Evolutionary conservation across 129 eudicot species (phyloP).

Genomic region (Saposhnikovia divaricata): DNA sequence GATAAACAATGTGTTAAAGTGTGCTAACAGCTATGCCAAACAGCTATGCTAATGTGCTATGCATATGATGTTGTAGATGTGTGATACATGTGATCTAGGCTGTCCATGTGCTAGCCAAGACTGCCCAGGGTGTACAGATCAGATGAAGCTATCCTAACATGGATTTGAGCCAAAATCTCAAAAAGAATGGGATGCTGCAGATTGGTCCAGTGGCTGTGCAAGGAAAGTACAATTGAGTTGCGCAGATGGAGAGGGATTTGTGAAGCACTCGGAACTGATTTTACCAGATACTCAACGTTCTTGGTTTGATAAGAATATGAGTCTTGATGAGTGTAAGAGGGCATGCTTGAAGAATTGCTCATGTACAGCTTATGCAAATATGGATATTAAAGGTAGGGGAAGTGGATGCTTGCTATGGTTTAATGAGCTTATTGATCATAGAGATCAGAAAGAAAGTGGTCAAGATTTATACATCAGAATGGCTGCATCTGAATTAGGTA

Average conservation of each 20-base stretch:
- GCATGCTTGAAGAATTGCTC: constrained; percentile 42
- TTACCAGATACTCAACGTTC: constrained; percentile 32
- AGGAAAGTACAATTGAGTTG: constrained; percentile 26
- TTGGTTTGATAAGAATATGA: constrained; percentile 28
- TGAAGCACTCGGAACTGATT: constrained; percentile 12
- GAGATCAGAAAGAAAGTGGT: constrained; percentile 15
- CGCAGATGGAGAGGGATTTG: constrained; percentile 30
- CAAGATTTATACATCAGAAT: constrained; percentile 35
- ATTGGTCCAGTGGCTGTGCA: constrained; percentile 51
- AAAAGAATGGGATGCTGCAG: constrained; percentile 24
- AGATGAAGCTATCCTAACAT: too few relatives aligned
- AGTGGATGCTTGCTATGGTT: constrained; percentile 61
- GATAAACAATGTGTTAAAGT: too few relatives aligned
- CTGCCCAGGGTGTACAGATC: too few relatives aligned
- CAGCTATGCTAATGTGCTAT: too few relatives aligned
- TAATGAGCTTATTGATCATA: constrained; percentile 38
- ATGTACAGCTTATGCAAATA: constrained; percentile 43
- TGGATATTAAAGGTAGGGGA: constrained; percentile 29
- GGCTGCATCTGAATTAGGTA: constrained; percentile 41
- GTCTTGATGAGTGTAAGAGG: constrained; percentile 30
- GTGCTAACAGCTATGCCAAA: too few relatives aligned
- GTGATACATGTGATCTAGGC: too few relatives aligned
- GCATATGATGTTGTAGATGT: too few relatives aligned
- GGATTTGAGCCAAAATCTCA: constrained; percentile 34
- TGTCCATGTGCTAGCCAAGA: too few relatives aligned